Base-by-base conservation (phyloP, 2,329 filamentous ascomycete species). In the Phialemonium atrogriseum region DNA sequence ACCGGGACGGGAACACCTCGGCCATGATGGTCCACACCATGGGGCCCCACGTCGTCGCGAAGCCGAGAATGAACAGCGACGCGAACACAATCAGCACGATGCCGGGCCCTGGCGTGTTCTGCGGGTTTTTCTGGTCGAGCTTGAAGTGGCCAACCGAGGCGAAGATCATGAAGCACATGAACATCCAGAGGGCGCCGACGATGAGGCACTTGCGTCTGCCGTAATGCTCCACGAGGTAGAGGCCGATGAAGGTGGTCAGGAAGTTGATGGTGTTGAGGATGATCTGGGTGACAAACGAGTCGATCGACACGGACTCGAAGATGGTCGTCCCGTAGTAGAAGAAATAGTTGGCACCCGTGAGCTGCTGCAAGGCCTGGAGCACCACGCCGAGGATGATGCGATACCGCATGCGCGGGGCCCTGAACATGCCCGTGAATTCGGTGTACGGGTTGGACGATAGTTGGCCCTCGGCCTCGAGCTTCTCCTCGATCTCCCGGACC, bases 61-160 rank as follows among this genome's bases (percentile, higher is more conserved):
- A 87, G 2, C 73, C 78, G 29, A 75, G 70, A 34, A 86, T 85
- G 56, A 84, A 86, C 62, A 85, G 72, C 54, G 76, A 83, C 3
- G 80, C 76, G 33, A 80, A 73, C 8, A 81, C 73, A 42, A 86
- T 83, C 70, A 85, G 77, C 35, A 78, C 68, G 6, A 75, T 72
- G 11, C 80, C 80, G 7, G 74, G 66, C 48, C 80, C 74, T 5
- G 73, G 66, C 1, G 59, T 55, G 10, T 55, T 52, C 37, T 58
- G 66, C 55, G 11, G 48, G 30, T 52, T 51, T 6, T 51, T 50
- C 0, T 62, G 66, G 28, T 65, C 49, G 27, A 57, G 48, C 14
- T 51, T 54, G 34, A 53, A 56, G 27, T 42, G 0, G 17, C 76
- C 70, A 19, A 82, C 63, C 1, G 66, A 64, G 17, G 73, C 79